Conservation (phyloP, 768 basidiomycete genomes). For the Hericium alpestre region DNA sequence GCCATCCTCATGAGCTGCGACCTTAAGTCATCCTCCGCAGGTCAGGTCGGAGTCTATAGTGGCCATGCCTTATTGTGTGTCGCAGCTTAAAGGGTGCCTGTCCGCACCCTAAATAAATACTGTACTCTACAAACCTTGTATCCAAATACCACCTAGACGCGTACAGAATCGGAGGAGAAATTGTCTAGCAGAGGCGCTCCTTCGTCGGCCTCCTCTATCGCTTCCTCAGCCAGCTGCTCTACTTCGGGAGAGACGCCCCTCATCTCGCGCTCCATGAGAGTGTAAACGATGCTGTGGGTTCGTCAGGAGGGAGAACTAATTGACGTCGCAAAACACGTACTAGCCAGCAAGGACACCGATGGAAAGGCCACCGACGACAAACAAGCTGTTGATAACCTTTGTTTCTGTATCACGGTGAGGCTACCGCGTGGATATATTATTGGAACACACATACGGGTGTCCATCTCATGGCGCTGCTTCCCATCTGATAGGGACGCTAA, state of each 20-base stretch:
- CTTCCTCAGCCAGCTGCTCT: conserved; percentile 48
- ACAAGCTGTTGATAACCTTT: conserved; percentile 50
- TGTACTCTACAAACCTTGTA: neutral
- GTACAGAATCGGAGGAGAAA: conserved; percentile 15
- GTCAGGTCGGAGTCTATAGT: neutral
- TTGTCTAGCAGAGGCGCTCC: conserved; percentile 42
- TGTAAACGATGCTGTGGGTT: conserved; percentile 51
- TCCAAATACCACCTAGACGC: conserved; percentile 6
- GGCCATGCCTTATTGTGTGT: neutral
- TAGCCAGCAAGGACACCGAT: conserved; percentile 54
- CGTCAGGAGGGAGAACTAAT: conserved; percentile 5
- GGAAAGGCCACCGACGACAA: conserved; percentile 50
- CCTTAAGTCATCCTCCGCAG: no score
- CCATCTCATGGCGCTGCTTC: conserved; percentile 64
- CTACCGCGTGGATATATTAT: neutral
- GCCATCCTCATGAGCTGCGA: no score
- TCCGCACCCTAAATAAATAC: neutral
- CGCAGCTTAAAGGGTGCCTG: neutral
- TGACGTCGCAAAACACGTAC: conserved; percentile 30
- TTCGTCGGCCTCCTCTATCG: conserved; percentile 50
- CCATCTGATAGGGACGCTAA: conserved; percentile 71
- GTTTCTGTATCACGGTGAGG: conserved; percentile 32
- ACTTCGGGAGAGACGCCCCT: conserved; percentile 36
- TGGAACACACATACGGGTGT: conserved; percentile 41
- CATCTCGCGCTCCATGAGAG: conserved; percentile 45